Evolutionary conservation across 257 asterid genomes (phyloP).

Genomic region (Petunia axillaris): DNA sequence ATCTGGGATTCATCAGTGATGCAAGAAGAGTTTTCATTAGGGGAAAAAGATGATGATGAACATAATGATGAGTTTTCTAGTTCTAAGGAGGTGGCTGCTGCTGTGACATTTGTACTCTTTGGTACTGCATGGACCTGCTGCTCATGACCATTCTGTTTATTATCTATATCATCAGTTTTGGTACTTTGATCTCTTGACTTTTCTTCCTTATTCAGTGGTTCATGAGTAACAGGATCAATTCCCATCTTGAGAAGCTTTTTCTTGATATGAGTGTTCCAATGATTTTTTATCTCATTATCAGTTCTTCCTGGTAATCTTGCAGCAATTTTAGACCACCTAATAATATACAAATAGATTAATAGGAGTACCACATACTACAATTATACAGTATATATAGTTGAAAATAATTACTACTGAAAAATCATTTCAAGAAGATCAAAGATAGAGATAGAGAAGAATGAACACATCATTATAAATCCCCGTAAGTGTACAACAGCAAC

Average conservation of each 20-base stretch:
- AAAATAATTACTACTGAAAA: too few species aligned
- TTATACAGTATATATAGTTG: neutral
- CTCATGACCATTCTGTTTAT: constrained; percentile 17
- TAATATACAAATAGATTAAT: neutral
- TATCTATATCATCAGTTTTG: constrained; percentile 24
- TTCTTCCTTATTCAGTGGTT: constrained; percentile 52
- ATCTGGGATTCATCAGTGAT: constrained; percentile 44
- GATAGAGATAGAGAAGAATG: too few species aligned
- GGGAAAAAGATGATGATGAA: constrained; percentile 42
- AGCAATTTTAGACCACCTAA: constrained; percentile 94
- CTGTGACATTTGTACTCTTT: constrained; percentile 28
- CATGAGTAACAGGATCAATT: constrained; percentile 87
- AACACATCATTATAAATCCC: too few species aligned
- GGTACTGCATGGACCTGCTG: constrained; percentile 26
- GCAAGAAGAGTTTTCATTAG: constrained; percentile 50
- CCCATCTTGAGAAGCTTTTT: constrained; percentile 90
- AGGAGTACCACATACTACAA: neutral
- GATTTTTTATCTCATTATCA: constrained; percentile 92
- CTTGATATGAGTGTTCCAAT: constrained; percentile 96
- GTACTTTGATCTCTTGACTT: constrained; percentile 33
- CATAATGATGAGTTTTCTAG: constrained; percentile 36
- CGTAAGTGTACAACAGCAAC: too few species aligned
- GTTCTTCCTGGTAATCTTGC: constrained; percentile 91
- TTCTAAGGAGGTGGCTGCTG: neutral
- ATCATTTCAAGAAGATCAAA: too few species aligned